Base-by-base conservation (phyloP, 2,329 filamentous ascomycete species). In the Fusarium annulatum region DNA sequence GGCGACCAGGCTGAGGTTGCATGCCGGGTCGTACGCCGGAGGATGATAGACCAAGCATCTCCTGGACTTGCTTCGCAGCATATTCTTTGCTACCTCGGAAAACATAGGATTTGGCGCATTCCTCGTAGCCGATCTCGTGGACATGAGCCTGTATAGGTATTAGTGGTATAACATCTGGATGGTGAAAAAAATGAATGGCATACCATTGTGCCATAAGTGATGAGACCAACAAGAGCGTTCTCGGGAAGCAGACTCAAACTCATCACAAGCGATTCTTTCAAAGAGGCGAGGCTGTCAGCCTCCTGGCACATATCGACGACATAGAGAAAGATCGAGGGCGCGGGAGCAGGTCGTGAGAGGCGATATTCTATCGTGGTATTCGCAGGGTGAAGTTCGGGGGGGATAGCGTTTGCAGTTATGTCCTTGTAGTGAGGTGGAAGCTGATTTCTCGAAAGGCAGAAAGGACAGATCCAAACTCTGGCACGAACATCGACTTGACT, bases 61-160 rank as follows among this genome's bases (percentile, higher is more conserved):
- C 96, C 83, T 98, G 96, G n/a, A 99, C 95, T 82, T 98, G 95
- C 85, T 98, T 98, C 61, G 95, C 94, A n/a, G 92, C 89, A 83
- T 99, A 99, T 80, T 99, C 96, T 86, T 98, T 99, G 87, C 92
- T 98, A 43, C 96, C 96, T 64, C 96, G 91, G 88, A 99, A 99
- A 46, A 99, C 96, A 79, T 98, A 99, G 10, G 96, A 98, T 85
- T 98, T 99, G 74, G 96, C 94, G 84, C 96, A 99, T 84, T 98
- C 96, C 62, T 94, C 95, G 81, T 99, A 99, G 62, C 96, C 96
- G 76, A 99, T 94, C 84, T 99, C 96, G 81, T 99, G 96, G 23
- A 99, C 94, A 89, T 98, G 95, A 38, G 94, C 91, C 93, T 95
- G 76, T 19, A 28, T 52, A 74, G 64, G 28, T 42, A 72, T 83